These are phyloP conservation scores for Aspergillus sclerotialis DNA, from an alignment of 2,329 filamentous ascomycete species.

Conservation along the genomic window DNA sequence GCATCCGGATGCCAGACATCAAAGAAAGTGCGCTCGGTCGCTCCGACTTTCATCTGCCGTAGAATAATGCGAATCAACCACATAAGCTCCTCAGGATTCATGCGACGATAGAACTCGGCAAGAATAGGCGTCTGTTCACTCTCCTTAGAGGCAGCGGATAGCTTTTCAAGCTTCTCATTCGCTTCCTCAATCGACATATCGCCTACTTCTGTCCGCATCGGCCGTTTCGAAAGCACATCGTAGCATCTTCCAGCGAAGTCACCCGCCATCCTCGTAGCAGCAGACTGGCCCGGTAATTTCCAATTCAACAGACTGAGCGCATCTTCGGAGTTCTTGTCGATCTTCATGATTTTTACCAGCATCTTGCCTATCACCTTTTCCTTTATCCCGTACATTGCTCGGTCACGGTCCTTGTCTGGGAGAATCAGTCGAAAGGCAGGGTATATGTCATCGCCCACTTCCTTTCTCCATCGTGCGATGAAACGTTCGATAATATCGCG, in stretches of 20 bases:
- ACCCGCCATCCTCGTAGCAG: conserved; percentile 62
- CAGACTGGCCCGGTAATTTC: conserved; percentile 73
- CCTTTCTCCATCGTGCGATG: conserved; percentile 75
- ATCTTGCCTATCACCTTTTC: conserved; percentile 86
- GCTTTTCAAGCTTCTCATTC: conserved; percentile 72
- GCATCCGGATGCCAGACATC: conserved; percentile 75
- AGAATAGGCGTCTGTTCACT: conserved; percentile 78
- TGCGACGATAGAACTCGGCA: conserved; percentile 74
- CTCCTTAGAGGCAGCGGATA: conserved; percentile 71
- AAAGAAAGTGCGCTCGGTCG: conserved; percentile 83
- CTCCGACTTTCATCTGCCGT: conserved; percentile 66
- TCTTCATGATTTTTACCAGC: conserved; percentile 86
- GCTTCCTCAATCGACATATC: conserved; percentile 83
- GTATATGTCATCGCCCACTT: conserved; percentile 89
- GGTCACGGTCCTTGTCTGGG: conserved; percentile 85
- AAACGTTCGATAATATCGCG: conserved; percentile 78
- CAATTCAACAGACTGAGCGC: conserved; percentile 79
- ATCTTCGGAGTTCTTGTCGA: conserved; percentile 84
- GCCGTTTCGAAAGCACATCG: conserved; percentile 77
- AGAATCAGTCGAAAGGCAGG: conserved; percentile 86
- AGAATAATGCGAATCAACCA: conserved; percentile 94
- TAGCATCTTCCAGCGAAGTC: conserved; percentile 89
- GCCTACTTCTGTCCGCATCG: conserved; percentile 65
- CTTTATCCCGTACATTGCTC: conserved; percentile 89
- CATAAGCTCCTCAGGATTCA: conserved; percentile 89